phyloP scores from a whole-genome alignment of 1,284 basidiomycete species.

The Cutaneotrichosporon sp. region DNA sequence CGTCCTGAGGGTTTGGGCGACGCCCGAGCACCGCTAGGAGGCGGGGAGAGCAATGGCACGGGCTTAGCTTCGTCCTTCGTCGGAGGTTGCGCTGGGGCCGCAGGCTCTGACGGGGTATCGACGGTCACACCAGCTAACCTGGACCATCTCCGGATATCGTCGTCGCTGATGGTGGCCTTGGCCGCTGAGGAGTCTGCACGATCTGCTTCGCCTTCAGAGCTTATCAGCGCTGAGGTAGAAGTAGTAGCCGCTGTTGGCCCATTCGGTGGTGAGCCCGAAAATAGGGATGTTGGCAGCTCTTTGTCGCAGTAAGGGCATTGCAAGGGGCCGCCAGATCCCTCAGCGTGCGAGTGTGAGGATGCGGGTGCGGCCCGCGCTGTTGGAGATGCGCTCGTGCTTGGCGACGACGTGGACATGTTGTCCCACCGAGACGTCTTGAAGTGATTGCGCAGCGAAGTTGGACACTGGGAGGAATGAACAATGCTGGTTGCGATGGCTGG shows the following conservation, averaged over 20 bases:
- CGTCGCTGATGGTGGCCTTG: slow-evolving; percentile 21
- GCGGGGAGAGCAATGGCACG: slow-evolving; percentile 34
- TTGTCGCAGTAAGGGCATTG: slow-evolving; percentile 42
- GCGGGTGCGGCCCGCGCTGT: neutral
- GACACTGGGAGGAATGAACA: too few species aligned
- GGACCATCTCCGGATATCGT: slow-evolving; percentile 37
- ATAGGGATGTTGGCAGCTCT: slow-evolving; percentile 31
- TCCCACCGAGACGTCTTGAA: neutral
- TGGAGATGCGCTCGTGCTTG: neutral
- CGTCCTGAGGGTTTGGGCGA: slow-evolving; percentile 6
- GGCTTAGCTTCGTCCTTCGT: slow-evolving; percentile 12
- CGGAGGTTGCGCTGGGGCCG: slow-evolving; percentile 2
- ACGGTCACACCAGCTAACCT: slow-evolving; percentile 26
- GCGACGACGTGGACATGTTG: neutral
- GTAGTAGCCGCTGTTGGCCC: neutral
- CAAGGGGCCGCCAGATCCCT: slow-evolving; percentile 19
- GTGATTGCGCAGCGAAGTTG: neutral
- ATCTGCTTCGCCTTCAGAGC: slow-evolving; percentile 29
- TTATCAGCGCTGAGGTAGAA: slow-evolving; percentile 1
- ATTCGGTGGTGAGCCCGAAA: slow-evolving; percentile 6
- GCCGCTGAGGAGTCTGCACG: slow-evolving; percentile 22
- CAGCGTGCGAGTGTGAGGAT: neutral
- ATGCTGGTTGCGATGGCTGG: too few species aligned
- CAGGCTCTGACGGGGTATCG: neutral
- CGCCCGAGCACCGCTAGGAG: slow-evolving; percentile 16